These are phyloP conservation scores for Teunomyces atbi DNA, from an alignment of 805 yeast genomes.

Conservation along the genomic window DNA sequence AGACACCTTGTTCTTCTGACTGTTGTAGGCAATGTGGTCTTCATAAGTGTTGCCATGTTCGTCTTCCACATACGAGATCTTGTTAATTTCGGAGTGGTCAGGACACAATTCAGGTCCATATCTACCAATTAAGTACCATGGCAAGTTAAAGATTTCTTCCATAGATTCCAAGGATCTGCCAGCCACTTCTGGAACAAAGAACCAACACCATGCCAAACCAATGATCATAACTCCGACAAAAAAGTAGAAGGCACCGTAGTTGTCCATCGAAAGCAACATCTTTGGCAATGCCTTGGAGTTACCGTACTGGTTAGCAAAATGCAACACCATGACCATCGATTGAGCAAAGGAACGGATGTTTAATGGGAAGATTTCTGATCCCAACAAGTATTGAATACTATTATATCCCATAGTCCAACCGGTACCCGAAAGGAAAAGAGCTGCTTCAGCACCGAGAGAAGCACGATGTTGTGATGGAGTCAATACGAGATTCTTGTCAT, in stretches of 20 bases:
- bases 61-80: constrained; percentile 11
- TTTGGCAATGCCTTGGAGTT: constrained; percentile 25
- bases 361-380: constrained; percentile 25
- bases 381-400: constrained; percentile 22
- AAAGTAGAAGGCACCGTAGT: constrained; percentile 24
- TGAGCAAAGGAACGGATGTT: constrained; percentile 24
- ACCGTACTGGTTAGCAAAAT: constrained; percentile 27
- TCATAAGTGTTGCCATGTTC: constrained; percentile 8
- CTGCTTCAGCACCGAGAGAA: constrained; percentile 21
- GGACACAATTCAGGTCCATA: constrained; percentile 24
- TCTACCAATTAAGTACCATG: constrained; percentile 27
- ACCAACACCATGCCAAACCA: constrained; percentile 23
- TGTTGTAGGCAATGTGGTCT: constrained; percentile 10
- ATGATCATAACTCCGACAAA: constrained; percentile 18
- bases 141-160: constrained; percentile 26
- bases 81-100: constrained; percentile 24
- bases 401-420: constrained; percentile 28
- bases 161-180: constrained; percentile 26
- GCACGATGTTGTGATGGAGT: constrained; percentile 15
- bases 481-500: constrained; percentile 10
- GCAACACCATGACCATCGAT: constrained; percentile 24
- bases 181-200: constrained; percentile 24
- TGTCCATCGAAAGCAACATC: constrained; percentile 21
- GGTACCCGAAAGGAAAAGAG: constrained; percentile 21
- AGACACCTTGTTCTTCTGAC: constrained; percentile 6